phyloP scores from a whole-genome alignment of 768 basidiomycete species.

The Roridomyces roridus region DNA sequence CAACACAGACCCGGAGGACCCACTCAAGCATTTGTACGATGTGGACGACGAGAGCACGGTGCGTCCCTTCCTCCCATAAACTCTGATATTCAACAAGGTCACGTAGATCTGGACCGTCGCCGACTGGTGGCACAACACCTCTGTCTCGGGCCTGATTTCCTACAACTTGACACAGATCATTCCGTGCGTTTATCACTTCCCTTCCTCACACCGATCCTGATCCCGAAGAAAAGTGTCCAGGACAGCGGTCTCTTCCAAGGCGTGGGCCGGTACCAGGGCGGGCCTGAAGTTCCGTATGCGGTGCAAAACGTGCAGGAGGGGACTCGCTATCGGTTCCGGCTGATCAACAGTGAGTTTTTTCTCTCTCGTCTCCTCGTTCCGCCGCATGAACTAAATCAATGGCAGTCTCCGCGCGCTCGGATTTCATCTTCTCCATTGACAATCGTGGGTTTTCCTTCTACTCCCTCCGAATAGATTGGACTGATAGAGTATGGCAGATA shows the following conservation, averaged over 20 bases:
- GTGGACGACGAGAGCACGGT: conserved; percentile 36
- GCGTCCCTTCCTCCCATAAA: background rate
- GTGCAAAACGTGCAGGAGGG: conserved; percentile 36
- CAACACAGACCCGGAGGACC: conserved; percentile 13
- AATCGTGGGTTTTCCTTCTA: conserved; percentile 17
- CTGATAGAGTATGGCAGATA: background rate
- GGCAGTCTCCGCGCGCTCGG: conserved; percentile 38
- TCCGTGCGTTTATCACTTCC: too few species aligned
- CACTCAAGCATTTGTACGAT: conserved; percentile 14
- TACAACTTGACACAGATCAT: conserved; percentile 8
- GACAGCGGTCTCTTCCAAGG: too few species aligned
- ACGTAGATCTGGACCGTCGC: conserved; percentile 7
- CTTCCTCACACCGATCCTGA: too few species aligned
- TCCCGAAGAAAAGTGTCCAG: too few species aligned
- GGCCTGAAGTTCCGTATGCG: conserved; percentile 36
- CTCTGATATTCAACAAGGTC: too few species aligned
- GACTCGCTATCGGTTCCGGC: conserved; percentile 47
- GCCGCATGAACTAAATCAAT: too few species aligned
- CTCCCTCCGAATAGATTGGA: background rate
- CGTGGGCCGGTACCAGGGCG: conserved; percentile 38
- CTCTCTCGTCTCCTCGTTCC: too few species aligned
- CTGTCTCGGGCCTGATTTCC: background rate
- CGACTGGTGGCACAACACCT: conserved; percentile 30
- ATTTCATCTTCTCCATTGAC: conserved; percentile 38
- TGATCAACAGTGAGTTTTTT: too few species aligned